Evolutionary conservation across 1,139 yeast genomes (phyloP), one percentile per base, ranked within the genome.

Genomic region (Chernovozyma aurita): DNA sequence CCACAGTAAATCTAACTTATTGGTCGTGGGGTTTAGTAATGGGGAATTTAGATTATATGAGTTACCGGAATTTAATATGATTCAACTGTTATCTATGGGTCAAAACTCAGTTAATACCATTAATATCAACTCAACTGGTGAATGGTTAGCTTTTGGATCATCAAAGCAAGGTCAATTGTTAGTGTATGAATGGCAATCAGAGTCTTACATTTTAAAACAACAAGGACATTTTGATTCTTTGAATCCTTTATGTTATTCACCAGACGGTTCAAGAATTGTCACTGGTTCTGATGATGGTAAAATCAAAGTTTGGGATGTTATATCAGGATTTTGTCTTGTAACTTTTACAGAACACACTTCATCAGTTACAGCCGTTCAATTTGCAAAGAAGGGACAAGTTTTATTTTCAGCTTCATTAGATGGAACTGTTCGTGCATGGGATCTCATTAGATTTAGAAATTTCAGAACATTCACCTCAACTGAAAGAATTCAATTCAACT

Each of bases 141-240:
- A 92, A 59, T 92, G 99, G 99, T 66, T 94, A 33, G 95, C 97
- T 0, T 86, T 92, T 60, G 98, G 98, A 4, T 88, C 97, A 0
- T 67, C 90, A 15, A 82, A 80, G 50, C 63, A 86, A 26, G 98
- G 98, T n/a, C 99, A 92, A 60, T 65, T 92, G 38, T 65, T 92
- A 42, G 98, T 92, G 0, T 92, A 95, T 69, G 99, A 92, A 69
- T 92, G 99, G 99, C 97, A 92, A 64, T 85, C 95, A 3, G 98
- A 92, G 59, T 86, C 97, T 0, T 92, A 92, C 55, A 84, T 92
- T 32, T 69, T 92, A 46, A 90, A 92, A 56, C 98, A 92, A 57
- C 98, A 94, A 59, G 97, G 98, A 11, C 98, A 92, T 61, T 92
- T 86, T 54, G 98, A 92, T 57, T 70, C 95, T 0, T 77, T 90